Evolutionary conservation across 2,329 filamentous ascomycete species (phyloP).

Genomic region (Fusarium circinatum): DNA sequence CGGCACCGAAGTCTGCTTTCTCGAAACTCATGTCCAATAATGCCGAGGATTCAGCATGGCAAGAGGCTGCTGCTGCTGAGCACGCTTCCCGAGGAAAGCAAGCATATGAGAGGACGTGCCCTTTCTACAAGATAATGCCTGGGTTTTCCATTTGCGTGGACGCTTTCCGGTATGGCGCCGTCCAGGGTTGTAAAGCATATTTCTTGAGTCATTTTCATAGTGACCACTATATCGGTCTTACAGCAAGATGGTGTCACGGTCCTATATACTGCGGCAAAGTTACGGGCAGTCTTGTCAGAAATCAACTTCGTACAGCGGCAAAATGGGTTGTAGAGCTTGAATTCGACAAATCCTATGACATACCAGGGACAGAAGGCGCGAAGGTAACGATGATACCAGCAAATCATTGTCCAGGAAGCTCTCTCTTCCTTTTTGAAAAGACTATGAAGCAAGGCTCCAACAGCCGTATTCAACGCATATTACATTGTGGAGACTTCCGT

Average conservation of each 20-base stretch:
- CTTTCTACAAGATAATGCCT: constrained; percentile 98
- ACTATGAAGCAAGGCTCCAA: constrained; percentile 68
- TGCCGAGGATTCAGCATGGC: constrained; percentile 91
- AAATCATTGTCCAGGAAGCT: constrained; percentile 96
- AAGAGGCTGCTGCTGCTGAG: constrained; percentile 83
- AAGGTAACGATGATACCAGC: constrained; percentile 94
- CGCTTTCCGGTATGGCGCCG: constrained; percentile 93
- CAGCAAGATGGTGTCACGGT: constrained; percentile 88
- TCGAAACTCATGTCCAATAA: constrained; percentile 92
- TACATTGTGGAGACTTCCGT: constrained; percentile 96
- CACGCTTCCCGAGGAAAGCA: constrained; percentile 82
- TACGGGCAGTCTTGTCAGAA: constrained; percentile 87
- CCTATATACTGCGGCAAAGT: constrained; percentile 97
- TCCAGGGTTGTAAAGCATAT: constrained; percentile 91
- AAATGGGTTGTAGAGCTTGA: constrained; percentile 88
- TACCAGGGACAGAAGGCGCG: constrained; percentile 85
- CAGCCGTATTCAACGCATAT: constrained; percentile 76
- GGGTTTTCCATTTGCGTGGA: constrained; percentile 94
- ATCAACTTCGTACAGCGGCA: constrained; percentile 85
- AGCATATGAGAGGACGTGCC: constrained; percentile 89
- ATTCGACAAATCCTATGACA: constrained; percentile 81
- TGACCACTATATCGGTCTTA: constrained; percentile 94
- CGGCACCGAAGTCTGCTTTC: constrained; percentile 76
- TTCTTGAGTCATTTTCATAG: constrained; percentile 98
- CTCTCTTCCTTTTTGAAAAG: constrained; percentile 93